These are phyloP conservation scores for Nakazawaea wickerhamii DNA, from an alignment of 805 yeast genomes.

Conservation along the genomic window DNA sequence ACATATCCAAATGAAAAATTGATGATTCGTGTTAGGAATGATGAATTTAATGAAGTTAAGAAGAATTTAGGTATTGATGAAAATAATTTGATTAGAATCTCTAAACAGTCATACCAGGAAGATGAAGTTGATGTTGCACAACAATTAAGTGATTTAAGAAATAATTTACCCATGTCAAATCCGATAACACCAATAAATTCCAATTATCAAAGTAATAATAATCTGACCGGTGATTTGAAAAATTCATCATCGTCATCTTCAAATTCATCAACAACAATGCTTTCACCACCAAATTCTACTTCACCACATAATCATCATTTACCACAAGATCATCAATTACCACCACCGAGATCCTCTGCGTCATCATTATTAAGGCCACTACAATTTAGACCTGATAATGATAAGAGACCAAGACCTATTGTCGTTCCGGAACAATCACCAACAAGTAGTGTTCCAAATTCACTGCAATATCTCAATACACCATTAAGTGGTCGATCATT, in stretches of 20 bases:
- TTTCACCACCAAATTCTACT: slow-evolving; percentile 13
- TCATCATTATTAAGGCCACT: slow-evolving; percentile 12
- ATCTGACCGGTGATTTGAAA: not conserved
- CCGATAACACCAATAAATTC: slow-evolving; percentile 13
- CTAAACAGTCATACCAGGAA: slow-evolving; percentile 1
- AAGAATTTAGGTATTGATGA: slow-evolving; percentile 12
- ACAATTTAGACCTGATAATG: slow-evolving; percentile 11
- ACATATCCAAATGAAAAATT: slow-evolving; percentile 29
- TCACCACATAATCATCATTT: slow-evolving; percentile 1
- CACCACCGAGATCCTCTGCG: slow-evolving; percentile 10
- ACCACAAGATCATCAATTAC: not conserved
- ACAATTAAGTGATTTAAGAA: slow-evolving; percentile 6
- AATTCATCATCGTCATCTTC: slow-evolving; percentile 1
- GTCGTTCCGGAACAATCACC: slow-evolving; percentile 7
- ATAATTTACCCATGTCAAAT: slow-evolving; percentile 4
- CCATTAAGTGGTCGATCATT: slow-evolving; percentile 10
- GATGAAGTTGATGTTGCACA: slow-evolving; percentile 9
- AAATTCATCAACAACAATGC: not conserved
- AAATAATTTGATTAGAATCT: slow-evolving; percentile 5
- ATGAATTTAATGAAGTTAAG: slow-evolving; percentile 14
- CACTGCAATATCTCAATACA: slow-evolving; percentile 7
- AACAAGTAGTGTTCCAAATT: not conserved
- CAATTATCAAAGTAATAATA: slow-evolving; percentile 11
- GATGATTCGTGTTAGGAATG: slow-evolving; percentile 23
- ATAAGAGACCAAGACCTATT: slow-evolving; percentile 14